Percentiles rank a stretch among this genome's conserved stretches.
phyloP scores from a whole-genome alignment of 2,329 filamentous ascomycete species.

The Phoma sp. region DNA sequence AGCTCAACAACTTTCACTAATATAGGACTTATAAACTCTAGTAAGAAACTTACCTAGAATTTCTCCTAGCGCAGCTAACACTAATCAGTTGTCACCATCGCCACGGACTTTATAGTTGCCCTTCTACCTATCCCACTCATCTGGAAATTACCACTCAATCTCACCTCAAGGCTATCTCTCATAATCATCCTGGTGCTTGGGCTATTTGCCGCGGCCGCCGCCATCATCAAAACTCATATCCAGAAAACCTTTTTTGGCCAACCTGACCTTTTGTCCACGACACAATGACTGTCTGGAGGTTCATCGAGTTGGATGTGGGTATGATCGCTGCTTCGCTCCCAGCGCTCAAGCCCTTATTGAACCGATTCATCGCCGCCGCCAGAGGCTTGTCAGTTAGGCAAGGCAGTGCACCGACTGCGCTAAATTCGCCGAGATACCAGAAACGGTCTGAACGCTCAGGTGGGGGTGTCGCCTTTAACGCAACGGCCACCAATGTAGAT shows the following conservation, averaged over 20 bases:
- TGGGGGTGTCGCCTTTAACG: not conserved
- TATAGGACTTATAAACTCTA: conserved; percentile 57
- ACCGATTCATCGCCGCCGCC: conserved; percentile 34
- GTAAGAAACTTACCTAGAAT: too few species aligned
- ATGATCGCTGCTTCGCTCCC: conserved; percentile 55
- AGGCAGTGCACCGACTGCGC: not conserved
- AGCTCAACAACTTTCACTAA: conserved; percentile 50
- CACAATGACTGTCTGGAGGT: conserved; percentile 56
- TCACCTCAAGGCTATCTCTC: conserved; percentile 51
- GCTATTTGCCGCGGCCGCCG: conserved; percentile 53
- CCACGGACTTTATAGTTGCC: conserved; percentile 53
- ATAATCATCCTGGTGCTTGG: conserved; percentile 49
- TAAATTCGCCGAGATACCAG: conserved; percentile 10
- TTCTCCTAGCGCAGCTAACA: too few species aligned
- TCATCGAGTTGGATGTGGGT: conserved; percentile 55
- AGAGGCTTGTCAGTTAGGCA: conserved; percentile 25
- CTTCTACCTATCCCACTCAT: conserved; percentile 54
- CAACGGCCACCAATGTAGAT: too few species aligned
- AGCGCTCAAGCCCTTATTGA: conserved; percentile 45
- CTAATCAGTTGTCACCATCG: conserved; percentile 46
- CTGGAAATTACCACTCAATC: conserved; percentile 53
- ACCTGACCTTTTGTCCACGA: conserved; percentile 49
- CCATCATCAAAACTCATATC: conserved; percentile 52
- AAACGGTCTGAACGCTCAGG: conserved; percentile 7
- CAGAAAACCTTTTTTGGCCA: conserved; percentile 48